Evolutionary conservation across 2,329 filamentous ascomycete species (phyloP).

Genomic region (Ophiostoma australiae): DNA sequence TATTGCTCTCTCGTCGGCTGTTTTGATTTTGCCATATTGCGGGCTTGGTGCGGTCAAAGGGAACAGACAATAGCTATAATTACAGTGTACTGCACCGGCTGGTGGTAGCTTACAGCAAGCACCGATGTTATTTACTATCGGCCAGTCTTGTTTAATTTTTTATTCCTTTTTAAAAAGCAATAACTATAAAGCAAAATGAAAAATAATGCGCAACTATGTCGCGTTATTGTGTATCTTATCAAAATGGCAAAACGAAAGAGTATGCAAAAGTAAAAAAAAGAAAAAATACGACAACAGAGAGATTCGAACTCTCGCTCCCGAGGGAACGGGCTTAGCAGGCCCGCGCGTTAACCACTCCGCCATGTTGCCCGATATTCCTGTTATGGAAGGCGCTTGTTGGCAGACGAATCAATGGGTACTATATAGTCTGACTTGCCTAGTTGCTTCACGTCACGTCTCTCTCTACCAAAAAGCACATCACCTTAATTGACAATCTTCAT

Average conservation of each 20-base stretch:
- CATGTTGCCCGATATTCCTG: constrained; percentile 1
- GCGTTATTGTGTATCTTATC: too few species aligned
- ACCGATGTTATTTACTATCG: not conserved
- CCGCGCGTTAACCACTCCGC: constrained; percentile 17
- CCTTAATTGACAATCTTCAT: not conserved
- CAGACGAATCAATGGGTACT: not conserved
- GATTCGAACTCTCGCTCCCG: constrained; percentile 18
- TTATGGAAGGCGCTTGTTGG: constrained; percentile 18
- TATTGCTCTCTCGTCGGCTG: constrained; percentile 1
- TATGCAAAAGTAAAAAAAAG: not conserved
- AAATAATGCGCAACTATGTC: too few species aligned
- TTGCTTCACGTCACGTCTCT: not conserved
- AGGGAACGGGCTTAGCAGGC: constrained; percentile 17
- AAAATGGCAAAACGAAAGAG: not conserved
- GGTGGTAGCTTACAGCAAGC: not conserved
- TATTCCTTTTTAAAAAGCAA: too few species aligned
- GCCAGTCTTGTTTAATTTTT: too few species aligned
- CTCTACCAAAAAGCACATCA: not conserved
- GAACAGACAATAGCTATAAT: not conserved
- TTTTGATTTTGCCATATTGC: not conserved
- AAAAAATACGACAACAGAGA: constrained; percentile 17
- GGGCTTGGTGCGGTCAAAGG: not conserved
- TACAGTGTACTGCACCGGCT: not conserved
- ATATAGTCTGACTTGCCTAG: not conserved
- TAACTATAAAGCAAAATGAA: too few species aligned